Evolutionary conservation across 2,329 filamentous ascomycete genomes (phyloP), one percentile per base, ranked within the genome.

Genomic region (Xylaria sp.): DNA sequence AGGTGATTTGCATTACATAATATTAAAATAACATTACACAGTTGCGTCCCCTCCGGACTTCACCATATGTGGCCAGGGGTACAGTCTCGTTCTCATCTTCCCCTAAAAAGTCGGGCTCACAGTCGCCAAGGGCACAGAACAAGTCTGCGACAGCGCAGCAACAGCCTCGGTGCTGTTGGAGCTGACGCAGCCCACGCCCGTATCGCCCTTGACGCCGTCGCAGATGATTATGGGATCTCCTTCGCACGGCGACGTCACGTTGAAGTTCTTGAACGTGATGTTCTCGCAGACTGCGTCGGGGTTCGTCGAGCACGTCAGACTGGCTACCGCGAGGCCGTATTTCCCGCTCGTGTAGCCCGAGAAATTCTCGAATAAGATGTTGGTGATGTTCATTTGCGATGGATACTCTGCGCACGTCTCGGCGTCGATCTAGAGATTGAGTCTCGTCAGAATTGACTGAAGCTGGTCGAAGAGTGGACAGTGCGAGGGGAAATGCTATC

Each of bases 361-460:
- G 63, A 88, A 82, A 69, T 87, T 87, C 68, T 86, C 78, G 63
- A 88, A 88, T 0, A 76, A 76, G 33, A 89, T 80, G 69, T 88
- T 83, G 25, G 82, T 84, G 60, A 88, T 82, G 68, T 88, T 83
- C 67, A 88, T 85, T 7, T 78, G 77, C 0, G 83, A 85, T 0
- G 86, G 85, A 65, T 84, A 83, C 14, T 78, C 61, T 1, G 81
- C 79, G 68, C 86, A 88, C 2, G 79, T 78, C 0, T 80, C 79
- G 3, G 77, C 67, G 58, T 83, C 73, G 60, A 77, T 78, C 74
- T 77, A 54, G 28, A 56, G 25, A n/a, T n/a, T n/a, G n/a, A n/a
- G 19, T 21, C 11, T 6, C 8, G 14, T 66, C 49, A 66, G 56
- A 12, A 21, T 25, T 43, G 33, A 0, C 19, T 6, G 7, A 12